Conservation (phyloP, 2,329 filamentous ascomycete genomes). For the Epichloe sibirici region DNA sequence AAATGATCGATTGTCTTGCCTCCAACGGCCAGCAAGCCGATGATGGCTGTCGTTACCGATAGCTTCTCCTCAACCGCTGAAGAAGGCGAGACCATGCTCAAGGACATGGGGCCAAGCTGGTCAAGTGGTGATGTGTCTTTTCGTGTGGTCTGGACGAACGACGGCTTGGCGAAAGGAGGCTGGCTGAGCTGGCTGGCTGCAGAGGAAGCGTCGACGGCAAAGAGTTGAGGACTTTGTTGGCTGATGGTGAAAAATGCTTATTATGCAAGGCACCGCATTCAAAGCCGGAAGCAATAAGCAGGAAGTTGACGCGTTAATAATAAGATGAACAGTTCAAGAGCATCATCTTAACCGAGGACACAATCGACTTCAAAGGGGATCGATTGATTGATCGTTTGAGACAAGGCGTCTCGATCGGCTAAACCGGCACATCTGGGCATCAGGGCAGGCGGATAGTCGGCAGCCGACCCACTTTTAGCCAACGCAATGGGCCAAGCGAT, state of each 20-base stretch:
- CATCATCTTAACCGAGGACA: background rate
- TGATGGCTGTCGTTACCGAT: constrained; percentile 24
- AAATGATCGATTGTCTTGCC: constrained; percentile 22
- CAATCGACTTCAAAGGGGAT: background rate
- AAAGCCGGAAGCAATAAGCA: background rate
- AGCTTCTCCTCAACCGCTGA: constrained; percentile 14
- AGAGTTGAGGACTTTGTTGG: background rate
- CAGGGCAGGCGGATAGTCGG: constrained; percentile 5
- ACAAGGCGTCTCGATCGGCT: constrained; percentile 1
- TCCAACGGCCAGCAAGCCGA: constrained; percentile 24
- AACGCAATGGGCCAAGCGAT: background rate
- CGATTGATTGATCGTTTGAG: background rate
- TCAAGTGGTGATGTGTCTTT: background rate
- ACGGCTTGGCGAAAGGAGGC: background rate
- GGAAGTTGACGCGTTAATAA: background rate
- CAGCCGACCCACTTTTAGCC: constrained; percentile 3
- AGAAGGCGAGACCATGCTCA: constrained; percentile 1
- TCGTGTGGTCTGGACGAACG: background rate
- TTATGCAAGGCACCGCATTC: background rate
- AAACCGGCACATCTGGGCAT: constrained; percentile 4
- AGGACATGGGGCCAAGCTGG: background rate
- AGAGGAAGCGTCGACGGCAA: background rate
- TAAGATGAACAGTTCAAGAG: background rate
- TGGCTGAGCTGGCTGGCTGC: background rate
- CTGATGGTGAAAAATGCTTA: background rate